phyloP scores from a whole-genome alignment of 805 yeast species.

The Candida vaughaniae region DNA sequence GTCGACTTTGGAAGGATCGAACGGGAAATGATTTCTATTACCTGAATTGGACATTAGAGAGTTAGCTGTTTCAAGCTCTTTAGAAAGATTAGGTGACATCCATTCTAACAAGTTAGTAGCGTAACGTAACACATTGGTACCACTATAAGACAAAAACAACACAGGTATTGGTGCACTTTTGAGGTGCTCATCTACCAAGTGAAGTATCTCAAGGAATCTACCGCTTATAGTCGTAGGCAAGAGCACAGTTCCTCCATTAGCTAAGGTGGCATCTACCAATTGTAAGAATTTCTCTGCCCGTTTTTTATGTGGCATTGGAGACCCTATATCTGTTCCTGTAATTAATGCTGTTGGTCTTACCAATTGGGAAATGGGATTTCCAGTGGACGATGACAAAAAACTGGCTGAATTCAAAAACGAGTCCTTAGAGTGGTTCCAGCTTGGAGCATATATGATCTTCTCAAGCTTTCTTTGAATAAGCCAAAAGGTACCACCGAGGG shows the following conservation, averaged over 20 bases:
- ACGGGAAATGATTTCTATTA: slow-evolving; percentile 67
- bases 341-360: slow-evolving; percentile 80
- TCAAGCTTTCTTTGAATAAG: slow-evolving; percentile 69
- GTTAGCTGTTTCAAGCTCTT: slow-evolving; percentile 67
- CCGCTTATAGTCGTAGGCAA: slow-evolving; percentile 82
- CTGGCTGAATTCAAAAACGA: slow-evolving; percentile 59
- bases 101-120: slow-evolving; percentile 93
- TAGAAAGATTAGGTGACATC: slow-evolving; percentile 87
- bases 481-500: slow-evolving; percentile 95
- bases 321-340: slow-evolving; percentile 69
- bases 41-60: slow-evolving; percentile 16
- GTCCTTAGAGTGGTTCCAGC: slow-evolving; percentile 94
- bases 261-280: slow-evolving; percentile 62
- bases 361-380: slow-evolving; percentile 63
- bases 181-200: slow-evolving; percentile 67
- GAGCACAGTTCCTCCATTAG: slow-evolving; percentile 76
- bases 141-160: slow-evolving; percentile 71
- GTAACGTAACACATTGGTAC: slow-evolving; percentile 71
- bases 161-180: slow-evolving; percentile 65
- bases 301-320: slow-evolving; percentile 57
- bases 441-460: slow-evolving; percentile 81
- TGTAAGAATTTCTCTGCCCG: slow-evolving; percentile 64
- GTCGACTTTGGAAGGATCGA: slow-evolving; percentile 67
- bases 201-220: slow-evolving; percentile 76
- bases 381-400: slow-evolving; percentile 37